phyloP scores from a whole-genome alignment of 192 early-diverging fungal species.

The Kappamyces sp. region DNA sequence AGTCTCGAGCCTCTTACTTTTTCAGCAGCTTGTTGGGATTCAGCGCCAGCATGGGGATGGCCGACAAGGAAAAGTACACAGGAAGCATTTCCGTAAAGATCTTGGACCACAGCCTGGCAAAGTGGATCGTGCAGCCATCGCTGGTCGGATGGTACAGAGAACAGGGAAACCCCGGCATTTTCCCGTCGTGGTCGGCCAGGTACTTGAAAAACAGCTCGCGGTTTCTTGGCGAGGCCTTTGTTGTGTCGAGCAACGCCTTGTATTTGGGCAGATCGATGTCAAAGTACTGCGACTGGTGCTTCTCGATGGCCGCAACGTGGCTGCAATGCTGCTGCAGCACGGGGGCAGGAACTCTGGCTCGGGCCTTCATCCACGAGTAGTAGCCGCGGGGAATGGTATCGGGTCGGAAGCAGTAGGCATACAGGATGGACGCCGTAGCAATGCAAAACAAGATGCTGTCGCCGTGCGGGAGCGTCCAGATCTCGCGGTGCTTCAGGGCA shows the following conservation, averaged over 20 bases:
- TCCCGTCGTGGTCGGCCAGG: no score
- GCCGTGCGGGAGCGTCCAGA: conserved; percentile 35
- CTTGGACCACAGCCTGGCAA: conserved; percentile 22
- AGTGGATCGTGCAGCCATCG: conserved; percentile 18
- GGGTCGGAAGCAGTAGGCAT: conserved; percentile 38
- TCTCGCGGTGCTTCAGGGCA: conserved; percentile 29
- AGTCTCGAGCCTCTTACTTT: no score
- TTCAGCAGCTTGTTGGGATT: conserved; percentile 45
- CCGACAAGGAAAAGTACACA: conserved; percentile 62
- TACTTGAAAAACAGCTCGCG: no score
- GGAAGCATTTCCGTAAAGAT: conserved; percentile 41
- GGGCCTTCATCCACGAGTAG: conserved; percentile 27
- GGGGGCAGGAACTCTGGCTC: conserved; percentile 50
- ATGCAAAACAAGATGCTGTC: conserved; percentile 34
- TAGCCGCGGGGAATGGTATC: conserved; percentile 41
- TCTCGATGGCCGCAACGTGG: conserved; percentile 20
- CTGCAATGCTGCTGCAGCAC: conserved; percentile 47
- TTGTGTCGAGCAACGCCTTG: no score
- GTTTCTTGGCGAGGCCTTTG: no score
- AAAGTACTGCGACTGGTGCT: background rate
- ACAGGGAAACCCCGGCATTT: conserved; percentile 52
- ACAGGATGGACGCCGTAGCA: conserved; percentile 34
- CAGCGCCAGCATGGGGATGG: conserved; percentile 63
- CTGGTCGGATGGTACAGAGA: conserved; percentile 29
- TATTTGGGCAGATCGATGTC: no score